Evolutionary conservation across 1,284 basidiomycete species (phyloP).

Genomic region (Marasmius oreades): DNA sequence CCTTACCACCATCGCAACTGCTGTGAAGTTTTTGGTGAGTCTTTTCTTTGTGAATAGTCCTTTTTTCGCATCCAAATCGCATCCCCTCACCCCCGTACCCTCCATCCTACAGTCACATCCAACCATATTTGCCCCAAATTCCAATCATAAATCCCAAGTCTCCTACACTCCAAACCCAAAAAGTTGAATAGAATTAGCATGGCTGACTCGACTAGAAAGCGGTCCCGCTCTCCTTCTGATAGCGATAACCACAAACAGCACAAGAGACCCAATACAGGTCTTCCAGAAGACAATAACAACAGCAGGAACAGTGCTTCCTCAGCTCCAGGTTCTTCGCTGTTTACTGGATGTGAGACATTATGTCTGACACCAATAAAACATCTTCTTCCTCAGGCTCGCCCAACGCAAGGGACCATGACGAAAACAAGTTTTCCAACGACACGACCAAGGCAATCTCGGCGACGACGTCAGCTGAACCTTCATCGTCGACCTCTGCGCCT

Average conservation of each 20-base stretch:
- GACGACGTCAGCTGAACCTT: constrained; percentile 42
- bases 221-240: constrained; percentile 82
- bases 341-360: constrained; percentile 54
- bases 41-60: neutral
- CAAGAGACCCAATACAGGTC: constrained; percentile 81
- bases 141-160: constrained; percentile 33
- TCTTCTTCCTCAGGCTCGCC: constrained; percentile 53
- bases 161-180: constrained; percentile 37
- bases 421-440: constrained; percentile 30
- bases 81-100: neutral
- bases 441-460: constrained; percentile 28
- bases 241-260: constrained; percentile 71
- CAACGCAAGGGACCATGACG: constrained; percentile 37
- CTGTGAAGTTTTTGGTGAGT: neutral
- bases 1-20: neutral
- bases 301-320: constrained; percentile 47
- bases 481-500: constrained; percentile 39
- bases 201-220: constrained; percentile 78
- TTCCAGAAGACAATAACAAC: constrained; percentile 46
- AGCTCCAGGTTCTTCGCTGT: constrained; percentile 38
- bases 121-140: neutral
- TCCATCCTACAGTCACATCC: neutral
- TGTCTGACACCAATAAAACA: constrained; percentile 48
- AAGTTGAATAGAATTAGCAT: constrained; percentile 68
- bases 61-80: neutral